Base-by-base conservation (phyloP, 2,329 filamentous ascomycete genomes). In the Fusarium neocosmosporiellum region DNA sequence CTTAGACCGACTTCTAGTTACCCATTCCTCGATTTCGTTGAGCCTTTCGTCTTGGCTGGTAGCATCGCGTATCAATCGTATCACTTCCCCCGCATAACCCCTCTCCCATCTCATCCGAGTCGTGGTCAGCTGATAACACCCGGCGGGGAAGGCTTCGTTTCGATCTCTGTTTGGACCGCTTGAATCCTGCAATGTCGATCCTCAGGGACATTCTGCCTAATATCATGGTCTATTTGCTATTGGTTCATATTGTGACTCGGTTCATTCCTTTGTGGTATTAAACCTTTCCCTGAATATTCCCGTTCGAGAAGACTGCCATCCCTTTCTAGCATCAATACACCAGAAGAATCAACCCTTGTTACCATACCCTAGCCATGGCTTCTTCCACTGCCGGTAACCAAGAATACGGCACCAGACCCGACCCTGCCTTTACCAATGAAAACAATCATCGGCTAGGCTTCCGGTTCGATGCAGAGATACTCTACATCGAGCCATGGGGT, bases 401-500 rank as follows among this genome's bases (percentile, higher is more conserved):
- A 34, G 69, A 70, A 20, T 70, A 70, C 36, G 69, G 69, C 31
- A 72, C 69, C 27, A 60, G 63, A 34, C 69, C 69, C 2, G 67
- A 72, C 34, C 69, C 69, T 43, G 57, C 69, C 6, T 72, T 72
- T 20, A 67, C 66, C 37, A 50, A 57, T 53, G 58, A 80, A 29
- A 69, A 71, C 9, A 72, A 75, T 36, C 73, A 71, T 5, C 77
- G 63, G 8, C 63, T 83, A 1, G 68, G 75, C 33, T 81, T 73
- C 67, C 66, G 64, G 7, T 84, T 78, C 65, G 86, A 88, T 74
- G 83, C 82, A 10, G 86, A 88, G 68, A 78, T 81, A 11, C 78
- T 88, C 48, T 86, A 84, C 81, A 80, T 88, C 50, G 84, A 88
- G 63, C 78, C 86, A 46, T 88, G 86, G 86, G 85, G 85, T 6